Conservation (phyloP, 352 stramenopile species). For the Phytophthora pseudosyringae region DNA sequence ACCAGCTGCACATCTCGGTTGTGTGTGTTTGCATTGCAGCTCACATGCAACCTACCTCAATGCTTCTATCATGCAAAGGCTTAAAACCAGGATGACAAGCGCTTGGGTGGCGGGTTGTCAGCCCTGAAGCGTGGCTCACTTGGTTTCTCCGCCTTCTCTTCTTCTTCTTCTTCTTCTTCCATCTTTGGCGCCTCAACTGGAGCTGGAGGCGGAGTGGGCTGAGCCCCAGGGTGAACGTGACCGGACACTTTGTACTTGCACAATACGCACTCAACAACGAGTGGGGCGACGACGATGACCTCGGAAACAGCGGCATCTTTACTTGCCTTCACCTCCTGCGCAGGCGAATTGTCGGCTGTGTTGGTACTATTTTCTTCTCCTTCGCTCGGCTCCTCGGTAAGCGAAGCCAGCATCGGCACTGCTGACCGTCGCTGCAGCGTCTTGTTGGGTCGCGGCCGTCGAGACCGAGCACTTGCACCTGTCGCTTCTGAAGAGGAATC, state of each 20-base stretch:
- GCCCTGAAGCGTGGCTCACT: conserved; percentile 21
- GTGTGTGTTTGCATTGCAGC: neutral
- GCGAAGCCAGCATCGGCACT: conserved; percentile 43
- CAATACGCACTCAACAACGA: conserved; percentile 45
- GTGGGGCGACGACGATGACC: conserved; percentile 19
- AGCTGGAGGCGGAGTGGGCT: conserved; percentile 14
- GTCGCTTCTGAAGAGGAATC: conserved; percentile 13
- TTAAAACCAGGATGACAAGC: conserved; percentile 67
- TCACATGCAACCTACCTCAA: neutral
- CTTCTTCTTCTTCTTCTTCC: neutral
- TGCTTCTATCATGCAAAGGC: conserved; percentile 10
- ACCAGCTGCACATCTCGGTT: neutral
- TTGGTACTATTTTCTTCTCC: conserved; percentile 14
- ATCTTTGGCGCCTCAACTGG: conserved; percentile 9
- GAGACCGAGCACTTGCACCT: conserved; percentile 1
- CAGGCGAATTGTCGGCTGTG: neutral
- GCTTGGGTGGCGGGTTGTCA: conserved; percentile 38
- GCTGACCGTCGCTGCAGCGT: conserved; percentile 51
- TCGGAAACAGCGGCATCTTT: conserved; percentile 3
- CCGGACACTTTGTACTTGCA: conserved; percentile 72
- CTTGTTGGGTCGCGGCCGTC: conserved; percentile 45
- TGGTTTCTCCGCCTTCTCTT: conserved; percentile 13
- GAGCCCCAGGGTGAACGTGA: conserved; percentile 47
- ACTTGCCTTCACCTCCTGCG: neutral
- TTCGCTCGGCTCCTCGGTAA: conserved; percentile 52